Evolutionary conservation across 208 protist genomes (phyloP), one percentile per base, ranked within the genome.

Genomic region (Wallacemonas sp.): DNA sequence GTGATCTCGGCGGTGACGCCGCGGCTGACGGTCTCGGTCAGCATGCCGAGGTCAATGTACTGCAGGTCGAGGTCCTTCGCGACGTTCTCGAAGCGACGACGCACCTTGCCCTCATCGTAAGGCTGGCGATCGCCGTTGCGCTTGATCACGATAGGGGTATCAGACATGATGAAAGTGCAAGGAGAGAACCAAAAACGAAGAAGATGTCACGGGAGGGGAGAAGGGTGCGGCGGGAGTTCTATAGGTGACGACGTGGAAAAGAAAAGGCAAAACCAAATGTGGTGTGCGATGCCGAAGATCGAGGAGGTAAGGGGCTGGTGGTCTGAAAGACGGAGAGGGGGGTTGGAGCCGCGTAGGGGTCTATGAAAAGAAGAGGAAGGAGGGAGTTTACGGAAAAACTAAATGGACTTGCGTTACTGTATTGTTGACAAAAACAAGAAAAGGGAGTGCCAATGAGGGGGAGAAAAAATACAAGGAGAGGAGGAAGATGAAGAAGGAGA

Each of bases 1-100:
- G 87, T 82, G 16, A 99, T 97, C 49, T 87, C 80, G 42, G 88
- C 73, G 46, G 87, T 96, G 18, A 98, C 66, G 44, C 97, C 97
- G 42, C 70, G 67, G 16, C 80, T 76, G 8, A 99, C 92, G 22
- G 94, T 98, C 65, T 98, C 79, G 2, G 85, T 85, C 16, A 98
- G 71, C 44, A 77, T 76, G 33, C 83, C 70, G 28, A 97, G 45
- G 48, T 95, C 81, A 25, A 97, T 70, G 61, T 84, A 55, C 20
- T 81, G 66, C 12, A 45, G 0, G 74, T 93, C 81, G 12, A 96
- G 71, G 22, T 74, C 83, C 14, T 72, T 61, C 36, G 68, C 33
- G 22, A 88, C 70, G n/a, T 64, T 20, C 65, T 82, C 57, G 11
- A 96, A 73, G 41, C 86, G 74, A 44, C 62, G 49, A 52, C 52